Evolutionary conservation across 1,284 basidiomycete genomes (phyloP), one percentile per base, ranked within the genome.

Genomic region (Xanthoconium separans): DNA sequence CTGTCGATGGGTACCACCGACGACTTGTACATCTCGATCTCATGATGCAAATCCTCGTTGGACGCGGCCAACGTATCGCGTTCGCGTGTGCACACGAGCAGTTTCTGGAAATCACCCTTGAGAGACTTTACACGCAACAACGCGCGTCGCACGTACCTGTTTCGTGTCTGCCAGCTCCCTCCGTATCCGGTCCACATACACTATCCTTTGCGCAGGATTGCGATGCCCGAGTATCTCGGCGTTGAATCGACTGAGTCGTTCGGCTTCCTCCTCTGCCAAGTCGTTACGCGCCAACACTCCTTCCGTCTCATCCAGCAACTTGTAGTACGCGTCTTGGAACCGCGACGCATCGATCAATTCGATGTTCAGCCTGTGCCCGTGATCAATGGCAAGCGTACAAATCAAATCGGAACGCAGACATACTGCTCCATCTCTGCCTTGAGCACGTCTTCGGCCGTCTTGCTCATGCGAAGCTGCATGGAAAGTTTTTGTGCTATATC

Each of bases 201-300:
- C 75, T 59, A 90, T 88, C 34, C 83, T 78, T 68, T 90, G 88
- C 1, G 84, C 81, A 6, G 87, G 86, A 64, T 90, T 90, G 30
- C 79, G 76, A 63, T 90, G 88, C 0, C 85, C 80, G 18, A 91
- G 70, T 51, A 91, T 89, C 65, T 90, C 82, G 1, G 88, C 88
- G 58, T 91, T 91, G 73, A 89, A 87, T 63, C 75, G 79, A 65
- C 85, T 84, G 33, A 91, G 75, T 16, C 75, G 75, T 40, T 78
- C 71, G 1, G 86, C 82, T 64, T 91, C 89, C 36, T 83, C 82
- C 62, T 91, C 86, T 9, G 87, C 89, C 36, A 91, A 73, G 37
- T 83, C 77, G 55, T 89, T 89, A n/a, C 84, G 77, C 13, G 83
- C 77, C 24, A 87, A 70, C 15, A 91, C 76, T 3, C 77, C 73